phyloP scores from a whole-genome alignment of 1,139 yeast species.

The Hyphopichia fennica region DNA sequence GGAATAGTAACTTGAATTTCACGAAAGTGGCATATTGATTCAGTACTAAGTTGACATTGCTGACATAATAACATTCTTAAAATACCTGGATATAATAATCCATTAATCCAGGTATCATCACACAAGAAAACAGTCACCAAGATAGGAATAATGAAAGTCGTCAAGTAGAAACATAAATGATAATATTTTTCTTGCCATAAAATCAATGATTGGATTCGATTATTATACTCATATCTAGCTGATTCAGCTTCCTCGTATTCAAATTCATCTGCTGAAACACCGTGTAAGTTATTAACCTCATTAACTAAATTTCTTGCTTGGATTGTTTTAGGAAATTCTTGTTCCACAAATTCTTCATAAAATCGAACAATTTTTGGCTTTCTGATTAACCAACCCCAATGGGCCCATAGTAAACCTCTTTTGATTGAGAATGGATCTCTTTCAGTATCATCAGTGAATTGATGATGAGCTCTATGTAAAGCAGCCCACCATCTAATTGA shows the following conservation, averaged over 20 bases:
- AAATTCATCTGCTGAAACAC: slow-evolving; percentile 27
- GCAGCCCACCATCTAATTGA: slow-evolving; percentile 64
- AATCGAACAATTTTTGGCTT: slow-evolving; percentile 46
- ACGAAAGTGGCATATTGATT: slow-evolving; percentile 59
- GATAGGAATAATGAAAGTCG: slow-evolving; percentile 53
- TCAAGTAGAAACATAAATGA: slow-evolving; percentile 38
- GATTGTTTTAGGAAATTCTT: slow-evolving; percentile 38
- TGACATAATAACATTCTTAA: slow-evolving; percentile 57
- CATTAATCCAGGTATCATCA: slow-evolving; percentile 50
- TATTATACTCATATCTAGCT: slow-evolving; percentile 17
- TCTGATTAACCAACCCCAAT: slow-evolving; percentile 63
- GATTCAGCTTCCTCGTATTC: slow-evolving; percentile 26
- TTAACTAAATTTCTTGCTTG: slow-evolving; percentile 2
- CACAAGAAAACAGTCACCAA: slow-evolving; percentile 38
- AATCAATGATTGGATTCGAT: slow-evolving; percentile 29
- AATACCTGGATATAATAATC: slow-evolving; percentile 63
- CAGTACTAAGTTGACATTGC: slow-evolving; percentile 55
- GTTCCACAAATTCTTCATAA: slow-evolving; percentile 37
- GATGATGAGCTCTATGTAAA: slow-evolving; percentile 69
- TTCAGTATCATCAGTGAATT: slow-evolving; percentile 63
- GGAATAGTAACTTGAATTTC: slow-evolving; percentile 44
- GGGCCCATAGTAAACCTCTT: slow-evolving; percentile 59
- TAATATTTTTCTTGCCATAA: slow-evolving; percentile 61
- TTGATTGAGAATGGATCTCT: slow-evolving; percentile 66
- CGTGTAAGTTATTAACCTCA: slow-evolving; percentile 20